Conservation (phyloP, 1,284 basidiomycete species). For the Vanrija humicola region DNA sequence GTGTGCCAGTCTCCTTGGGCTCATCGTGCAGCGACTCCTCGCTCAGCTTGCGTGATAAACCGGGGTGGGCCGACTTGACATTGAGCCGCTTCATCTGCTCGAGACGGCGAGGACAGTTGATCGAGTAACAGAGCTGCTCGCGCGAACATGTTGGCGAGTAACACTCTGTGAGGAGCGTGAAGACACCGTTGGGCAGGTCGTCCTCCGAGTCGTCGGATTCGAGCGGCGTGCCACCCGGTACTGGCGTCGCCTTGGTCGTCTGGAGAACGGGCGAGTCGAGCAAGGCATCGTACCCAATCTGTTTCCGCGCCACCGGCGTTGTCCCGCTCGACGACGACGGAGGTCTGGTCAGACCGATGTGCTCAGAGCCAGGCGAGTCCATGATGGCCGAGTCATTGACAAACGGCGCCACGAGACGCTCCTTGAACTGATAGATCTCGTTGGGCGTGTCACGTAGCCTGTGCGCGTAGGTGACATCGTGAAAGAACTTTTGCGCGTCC, state of each 20-base stretch:
- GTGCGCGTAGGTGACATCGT: conserved; percentile 98
- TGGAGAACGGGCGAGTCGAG: neutral
- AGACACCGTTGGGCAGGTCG: conserved; percentile 89
- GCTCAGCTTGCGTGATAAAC: conserved; percentile 67
- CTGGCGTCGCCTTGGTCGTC: neutral
- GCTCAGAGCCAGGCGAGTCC: conserved; percentile 27
- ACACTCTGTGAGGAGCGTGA: conserved; percentile 94
- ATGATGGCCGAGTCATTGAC: conserved; percentile 22
- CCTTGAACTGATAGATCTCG: conserved; percentile 88
- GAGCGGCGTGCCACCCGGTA: neutral
- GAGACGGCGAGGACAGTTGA: conserved; percentile 87
- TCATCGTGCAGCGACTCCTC: conserved; percentile 74
- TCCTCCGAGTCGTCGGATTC: conserved; percentile 44
- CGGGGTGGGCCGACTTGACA: conserved; percentile 81
- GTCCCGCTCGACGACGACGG: conserved; percentile 26
- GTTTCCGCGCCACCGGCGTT: neutral
- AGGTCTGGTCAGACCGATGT: conserved; percentile 14
- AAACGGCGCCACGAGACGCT: conserved; percentile 45
- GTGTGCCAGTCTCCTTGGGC: conserved; percentile 78
- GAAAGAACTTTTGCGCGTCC: conserved; percentile 98
- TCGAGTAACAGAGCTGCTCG: conserved; percentile 91
- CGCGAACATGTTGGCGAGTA: conserved; percentile 96
- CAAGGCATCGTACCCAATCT: too few species aligned
- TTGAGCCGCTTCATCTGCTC: conserved; percentile 89
- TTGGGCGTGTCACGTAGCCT: conserved; percentile 80